A percentile compares a stretch with the other conserved stretches of the same genome.
These are phyloP conservation scores for Cystobasidium tubakii DNA, from an alignment of 768 basidiomycete genomes.

Conservation along the genomic window DNA sequence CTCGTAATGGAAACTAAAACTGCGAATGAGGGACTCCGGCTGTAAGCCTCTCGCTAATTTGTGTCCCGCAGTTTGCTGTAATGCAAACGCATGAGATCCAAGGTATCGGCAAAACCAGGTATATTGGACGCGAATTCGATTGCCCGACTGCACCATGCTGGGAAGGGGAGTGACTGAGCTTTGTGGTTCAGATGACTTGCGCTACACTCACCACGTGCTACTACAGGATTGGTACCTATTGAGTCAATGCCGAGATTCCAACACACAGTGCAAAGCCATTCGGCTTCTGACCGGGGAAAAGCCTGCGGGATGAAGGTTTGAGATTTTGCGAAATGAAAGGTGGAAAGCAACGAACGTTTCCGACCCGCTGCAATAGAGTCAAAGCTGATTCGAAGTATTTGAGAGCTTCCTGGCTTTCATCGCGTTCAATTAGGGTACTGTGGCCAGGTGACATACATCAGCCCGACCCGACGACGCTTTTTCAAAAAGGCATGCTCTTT, in stretches of 20 bases:
- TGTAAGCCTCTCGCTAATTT: no score
- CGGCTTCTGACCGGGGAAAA: slow-evolving; percentile 3
- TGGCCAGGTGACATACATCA: neutral
- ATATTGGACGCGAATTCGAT: slow-evolving; percentile 2
- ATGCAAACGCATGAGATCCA: neutral
- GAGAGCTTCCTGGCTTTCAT: neutral
- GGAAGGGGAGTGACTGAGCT: neutral
- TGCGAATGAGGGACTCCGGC: no score
- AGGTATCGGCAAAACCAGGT: slow-evolving; percentile 1
- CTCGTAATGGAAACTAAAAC: no score
- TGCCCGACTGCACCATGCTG: slow-evolving; percentile 3
- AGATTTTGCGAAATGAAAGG: no score
- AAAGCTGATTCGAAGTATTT: neutral
- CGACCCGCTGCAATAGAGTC: neutral
- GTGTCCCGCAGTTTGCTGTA: neutral
- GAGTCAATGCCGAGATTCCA: slow-evolving; percentile 5
- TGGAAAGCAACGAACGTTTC: neutral
- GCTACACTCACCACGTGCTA: neutral
- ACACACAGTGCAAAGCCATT: slow-evolving; percentile 11
- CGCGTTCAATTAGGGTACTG: neutral
- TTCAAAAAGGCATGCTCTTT: no score
- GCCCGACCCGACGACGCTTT: neutral
- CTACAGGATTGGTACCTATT: neutral
- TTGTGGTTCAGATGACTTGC: neutral
- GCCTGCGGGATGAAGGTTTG: no score